A percentile compares a stretch with the other conserved stretches of the same genome.
phyloP scores from a whole-genome alignment of 2,329 filamentous ascomycete species.

The Xylariaceae sp. region DNA sequence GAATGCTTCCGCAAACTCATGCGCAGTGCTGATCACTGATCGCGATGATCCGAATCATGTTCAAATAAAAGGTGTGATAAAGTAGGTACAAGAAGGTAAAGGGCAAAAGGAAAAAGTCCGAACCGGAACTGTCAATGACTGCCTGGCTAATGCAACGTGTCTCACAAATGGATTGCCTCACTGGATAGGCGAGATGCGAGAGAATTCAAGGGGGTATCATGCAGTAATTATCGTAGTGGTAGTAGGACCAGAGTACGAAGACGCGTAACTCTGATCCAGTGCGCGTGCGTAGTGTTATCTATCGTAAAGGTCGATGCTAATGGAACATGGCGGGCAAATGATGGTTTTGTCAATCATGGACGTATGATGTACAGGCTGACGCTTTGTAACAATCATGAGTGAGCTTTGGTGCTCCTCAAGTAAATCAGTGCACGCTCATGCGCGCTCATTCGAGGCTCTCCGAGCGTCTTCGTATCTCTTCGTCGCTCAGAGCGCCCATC shows the following conservation, averaged over 20 bases:
- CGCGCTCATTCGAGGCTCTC: slow-evolving; percentile 40
- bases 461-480: slow-evolving; percentile 62
- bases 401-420: neutral
- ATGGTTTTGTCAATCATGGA: slow-evolving; percentile 6
- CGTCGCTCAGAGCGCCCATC: slow-evolving; percentile 72
- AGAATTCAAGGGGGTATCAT: no score
- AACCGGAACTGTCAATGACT: no score
- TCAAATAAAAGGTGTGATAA: no score
- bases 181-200: no score
- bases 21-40: no score
- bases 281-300: slow-evolving; percentile 17
- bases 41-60: no score
- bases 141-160: no score
- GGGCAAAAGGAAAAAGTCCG: no score
- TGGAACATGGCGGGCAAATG: slow-evolving; percentile 16
- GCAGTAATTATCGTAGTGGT: no score
- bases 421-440: neutral
- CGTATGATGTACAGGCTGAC: slow-evolving; percentile 21
- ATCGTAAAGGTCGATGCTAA: slow-evolving; percentile 13
- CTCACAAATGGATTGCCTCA: no score
- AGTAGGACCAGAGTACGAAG: slow-evolving; percentile 2
- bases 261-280: slow-evolving; percentile 8
- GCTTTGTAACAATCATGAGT: slow-evolving; percentile 3
- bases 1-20: slow-evolving; percentile 4
- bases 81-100: no score